These are phyloP conservation scores for Alternaria sp. DNA, from an alignment of 2,329 filamentous ascomycete genomes.

Conservation along the genomic window DNA sequence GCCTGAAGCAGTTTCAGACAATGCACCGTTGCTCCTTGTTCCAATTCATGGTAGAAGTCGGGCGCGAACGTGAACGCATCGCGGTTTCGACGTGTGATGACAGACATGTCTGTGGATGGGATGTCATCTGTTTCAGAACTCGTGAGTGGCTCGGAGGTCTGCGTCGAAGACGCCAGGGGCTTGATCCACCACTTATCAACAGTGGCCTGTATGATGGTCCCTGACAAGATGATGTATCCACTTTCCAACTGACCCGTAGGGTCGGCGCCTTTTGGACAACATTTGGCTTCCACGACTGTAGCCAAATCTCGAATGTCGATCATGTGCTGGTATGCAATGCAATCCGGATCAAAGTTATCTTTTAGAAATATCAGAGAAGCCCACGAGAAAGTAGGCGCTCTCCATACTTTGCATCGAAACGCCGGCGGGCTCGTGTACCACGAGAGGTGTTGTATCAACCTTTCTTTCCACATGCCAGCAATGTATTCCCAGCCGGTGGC, in stretches of 20 bases:
- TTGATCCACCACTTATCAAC: no score
- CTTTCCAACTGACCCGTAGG: neutral
- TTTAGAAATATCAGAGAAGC: neutral
- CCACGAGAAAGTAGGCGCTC: neutral
- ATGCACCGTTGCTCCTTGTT: neutral
- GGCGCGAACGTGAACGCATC: neutral
- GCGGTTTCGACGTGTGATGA: neutral
- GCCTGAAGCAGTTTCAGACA: neutral
- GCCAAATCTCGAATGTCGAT: no score
- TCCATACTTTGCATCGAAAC: neutral
- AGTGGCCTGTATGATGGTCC: neutral
- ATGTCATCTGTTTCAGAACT: no score
- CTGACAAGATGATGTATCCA: neutral
- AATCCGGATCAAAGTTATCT: no score
- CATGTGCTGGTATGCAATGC: no score
- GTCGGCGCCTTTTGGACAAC: neutral
- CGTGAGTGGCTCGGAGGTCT: no score
- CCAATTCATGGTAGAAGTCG: neutral
- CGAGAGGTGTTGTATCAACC: neutral
- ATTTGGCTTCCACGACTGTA: neutral
- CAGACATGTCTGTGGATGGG: neutral
- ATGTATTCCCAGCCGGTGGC: neutral
- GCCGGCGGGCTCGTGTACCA: neutral
- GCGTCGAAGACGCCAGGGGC: no score
- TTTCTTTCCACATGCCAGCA: neutral